Evolutionary conservation across 768 basidiomycete genomes (phyloP), one percentile per base, ranked within the genome.

Genomic region (Dentipellis sp.): DNA sequence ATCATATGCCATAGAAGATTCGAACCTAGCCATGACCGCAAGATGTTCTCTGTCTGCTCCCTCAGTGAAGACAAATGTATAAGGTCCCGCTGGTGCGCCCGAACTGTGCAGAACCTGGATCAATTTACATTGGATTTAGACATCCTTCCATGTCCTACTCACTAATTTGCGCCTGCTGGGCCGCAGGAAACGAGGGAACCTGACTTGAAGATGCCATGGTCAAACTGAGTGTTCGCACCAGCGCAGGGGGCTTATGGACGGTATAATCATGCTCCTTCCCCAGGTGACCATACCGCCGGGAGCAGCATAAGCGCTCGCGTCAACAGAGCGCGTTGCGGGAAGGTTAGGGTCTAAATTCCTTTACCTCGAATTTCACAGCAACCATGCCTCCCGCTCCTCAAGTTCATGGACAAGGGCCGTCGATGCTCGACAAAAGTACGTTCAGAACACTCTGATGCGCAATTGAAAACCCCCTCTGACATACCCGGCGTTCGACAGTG

Each of bases 91-190:
- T 93, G 91, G 65, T 90, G 86, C 38, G 91, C 86, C 57, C 91
- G 79, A 66, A 93, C 91, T 94, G 66, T 29, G 29, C 6, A 6
- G 6, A 6, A 6, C 6, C 29, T 29, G 29, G 3, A 29, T 29
- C 29, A 29, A 29, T 29, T 29, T 6, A 29, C 29, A 3, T 29
- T 29, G 3, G 3, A 6, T 29, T 29, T 29, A 6, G 29, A 29
- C 29, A 29, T 6, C 6, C 29, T 29, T 3, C 29, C 6, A 29
- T 29, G 16, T 29, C 46, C 23, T n/a, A 75, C 89, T 52, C 60
- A 92, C 91, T 87, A 59, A 90, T 92, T 70, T 92, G 91, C 38
- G 91, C 89, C 63, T 93, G 91, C 63, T 84, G 85, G 50, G 91
- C 89, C 3, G 62, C 70, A 57, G 91, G 91, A 65, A 92, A 88